Conservation (phyloP, 805 yeast species). For the Candida tallmaniae region DNA sequence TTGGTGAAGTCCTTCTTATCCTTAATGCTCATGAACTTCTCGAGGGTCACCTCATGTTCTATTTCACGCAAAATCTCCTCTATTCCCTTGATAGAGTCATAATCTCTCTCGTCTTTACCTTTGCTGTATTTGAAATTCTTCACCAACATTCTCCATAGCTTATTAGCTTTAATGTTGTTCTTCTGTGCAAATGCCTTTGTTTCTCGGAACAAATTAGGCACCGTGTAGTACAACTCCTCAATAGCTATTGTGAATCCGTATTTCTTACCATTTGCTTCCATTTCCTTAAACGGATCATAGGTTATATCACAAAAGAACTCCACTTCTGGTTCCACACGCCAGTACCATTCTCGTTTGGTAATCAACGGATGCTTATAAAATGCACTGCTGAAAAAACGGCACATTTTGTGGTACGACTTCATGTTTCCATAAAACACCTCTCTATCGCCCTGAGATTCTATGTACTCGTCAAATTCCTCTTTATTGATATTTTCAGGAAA, state of each 20-base stretch:
- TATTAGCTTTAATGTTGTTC: slow-evolving; percentile 42
- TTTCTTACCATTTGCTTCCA: slow-evolving; percentile 63
- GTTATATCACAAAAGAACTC: slow-evolving; percentile 87
- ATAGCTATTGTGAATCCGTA: slow-evolving; percentile 85
- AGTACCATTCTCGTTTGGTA: slow-evolving; percentile 76
- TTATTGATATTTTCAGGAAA: slow-evolving; percentile 43
- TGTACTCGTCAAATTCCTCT: slow-evolving; percentile 47
- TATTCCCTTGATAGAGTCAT: slow-evolving; percentile 16
- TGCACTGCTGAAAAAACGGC: slow-evolving; percentile 83
- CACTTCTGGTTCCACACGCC: slow-evolving; percentile 95
- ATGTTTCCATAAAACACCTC: slow-evolving; percentile 79
- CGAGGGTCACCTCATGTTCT: slow-evolving; percentile 23
- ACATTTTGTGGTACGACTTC: slow-evolving; percentile 89
- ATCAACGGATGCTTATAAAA: slow-evolving; percentile 80
- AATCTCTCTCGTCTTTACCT: slow-evolving; percentile 21
- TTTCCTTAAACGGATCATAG: slow-evolving; percentile 84
- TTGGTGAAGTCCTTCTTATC: slow-evolving; percentile 20
- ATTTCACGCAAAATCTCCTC: slow-evolving; percentile 22
- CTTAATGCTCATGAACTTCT: slow-evolving; percentile 16
- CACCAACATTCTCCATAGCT: slow-evolving; percentile 67
- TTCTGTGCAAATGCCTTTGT: slow-evolving; percentile 60
- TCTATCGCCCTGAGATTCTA: slow-evolving; percentile 76
- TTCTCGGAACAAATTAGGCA: slow-evolving; percentile 73
- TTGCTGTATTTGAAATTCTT: slow-evolving; percentile 21
- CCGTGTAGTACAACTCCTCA: slow-evolving; percentile 73